Base-by-base conservation (phyloP, 768 basidiomycete species). In the Tulasnella sp. region DNA sequence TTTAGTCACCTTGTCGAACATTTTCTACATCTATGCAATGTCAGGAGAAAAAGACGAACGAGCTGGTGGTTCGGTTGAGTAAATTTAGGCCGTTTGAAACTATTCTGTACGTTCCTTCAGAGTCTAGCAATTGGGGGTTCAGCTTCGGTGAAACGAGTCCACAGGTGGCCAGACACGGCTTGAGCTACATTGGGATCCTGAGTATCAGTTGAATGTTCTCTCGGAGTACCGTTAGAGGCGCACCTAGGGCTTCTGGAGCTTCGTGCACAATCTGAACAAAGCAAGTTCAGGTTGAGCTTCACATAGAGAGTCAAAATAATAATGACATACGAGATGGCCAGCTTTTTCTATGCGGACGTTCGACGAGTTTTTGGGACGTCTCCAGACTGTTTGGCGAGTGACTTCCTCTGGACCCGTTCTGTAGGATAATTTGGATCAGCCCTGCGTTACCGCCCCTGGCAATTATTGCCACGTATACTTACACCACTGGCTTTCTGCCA, bases 401-500 rank as follows among this genome's bases (percentile, higher is more conserved):
- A 68, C 56, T 72, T 56, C 44, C 79, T 79, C 80, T 78, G 77
- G 46, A 48, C 76, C 82, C 46, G 62, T 78, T 78, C 58, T 74
- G 44, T 18, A 73, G 16, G 79, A 34, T 31, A 27, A 62, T 27
- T 40, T n/a, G 42, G 42, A 21, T 31, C 40, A 75, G 27, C 21
- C 27, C 31, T 24, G 6, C 58, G 34, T 34, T 7, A 62, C 9
- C 16, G 21, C n/a, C 38, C 58, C 48, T 18, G 4, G 44, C 40
- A 46, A n/a, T 40, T 2, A 42, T 27, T 1, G 76, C 56, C 36
- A 68, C 40, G 27, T 48, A 68, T 48, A 68, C 87, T 79, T 80
- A 87, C 88, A 86, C 85, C 6, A 81, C 81, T 18, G 84, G 83
- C 7, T 85, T 85, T 73, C 83, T 83, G 8, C 89, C 89, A 12